Base-by-base conservation (phyloP, 2,329 filamentous ascomycete genomes). In the Hypoxylon sp. region DNA sequence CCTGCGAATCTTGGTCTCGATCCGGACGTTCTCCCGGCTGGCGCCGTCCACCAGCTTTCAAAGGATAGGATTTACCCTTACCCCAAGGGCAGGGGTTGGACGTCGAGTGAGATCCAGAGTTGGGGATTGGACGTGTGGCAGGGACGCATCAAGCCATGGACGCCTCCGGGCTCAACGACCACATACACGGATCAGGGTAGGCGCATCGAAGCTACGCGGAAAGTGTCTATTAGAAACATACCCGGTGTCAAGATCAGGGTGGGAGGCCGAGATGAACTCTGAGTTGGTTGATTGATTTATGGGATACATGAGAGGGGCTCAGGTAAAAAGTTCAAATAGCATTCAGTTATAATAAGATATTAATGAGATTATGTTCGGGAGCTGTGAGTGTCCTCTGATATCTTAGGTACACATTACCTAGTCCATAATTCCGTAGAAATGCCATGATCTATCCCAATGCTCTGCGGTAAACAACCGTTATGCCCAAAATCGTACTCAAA, bases 81-180 rank as follows among this genome's bases (percentile, higher is more conserved):
- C 53, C 79, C 79, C n/a, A 72, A 75, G 32, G 78, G 72, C 17
- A 61, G 63, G 30, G 75, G 73, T 14, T 67, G 78, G 48, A 75
- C 73, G 21, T 66, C 73, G 13, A 62, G 56, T 21, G 72, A 75
- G 32, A 53, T 81, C 36, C 77, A 79, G 65, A 69, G 73, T 48
- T 81, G 78, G 78, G 79, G 79, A 0, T 60, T 80, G 11, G 79
- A 80, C 28, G 79, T 81, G 13, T 80, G 77, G 72, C 77, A 80
- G 56, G 79, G 77, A 2, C 69, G 76, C 5, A 67, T 80, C 50
- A 77, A 76, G 68, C 76, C 79, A 1, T 81, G 78, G 79, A 74
- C 70, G 21, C 75, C 74, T 34, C 71, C 75, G 1, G 77, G 76
- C 2, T 73, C 73, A 23, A 72, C 71, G 9, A 70, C 73, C 1